Base-by-base conservation (phyloP, 176 grass and related monocot species). In the Ensete ventricosum region DNA sequence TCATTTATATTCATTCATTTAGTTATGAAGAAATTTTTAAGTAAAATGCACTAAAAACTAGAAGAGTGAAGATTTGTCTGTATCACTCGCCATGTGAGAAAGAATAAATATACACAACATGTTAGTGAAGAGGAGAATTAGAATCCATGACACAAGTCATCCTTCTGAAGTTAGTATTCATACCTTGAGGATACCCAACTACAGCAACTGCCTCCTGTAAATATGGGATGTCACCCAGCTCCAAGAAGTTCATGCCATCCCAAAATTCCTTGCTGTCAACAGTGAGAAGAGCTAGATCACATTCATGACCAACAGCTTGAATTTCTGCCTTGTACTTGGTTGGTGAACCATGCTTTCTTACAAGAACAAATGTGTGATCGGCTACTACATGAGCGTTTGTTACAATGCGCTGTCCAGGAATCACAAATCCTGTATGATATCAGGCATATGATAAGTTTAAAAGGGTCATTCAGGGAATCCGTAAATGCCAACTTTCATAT, bases 111-210 rank as follows among this genome's bases (percentile, higher is more conserved):
- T 43, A 43, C 34, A 43, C 34, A 43, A 70, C 0, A 70, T 70
- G 17, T 51, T 16, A 26, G 8, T 54, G 8, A 23, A 27, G 51
- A 73, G 55, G 10, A 57, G 58, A 74, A 74, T 6, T 1, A 55
- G 72, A 17, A 20, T 20, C 19, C 16, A 52, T 64, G 48, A 12
- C 22, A 25, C 19, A 77, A 77, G 6, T 25, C 3, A 17, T 16
- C 60, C 48, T 64, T 52, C 48, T 49, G 11, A 62, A 77, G 63
- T 24, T 59, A 65, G 78, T 76, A 71, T 16, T 70, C 55, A 59
- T 85, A 93, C 94, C 94, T 87, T 98, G 94, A 76, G 90, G 94
- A 75, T 98, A 98, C 20, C 94, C 94, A 76, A 93, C 94, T 64
- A 98, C 94, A 48, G 93, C 94, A 5, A 98, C 90, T 16, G 80